Evolutionary conservation across 768 basidiomycete genomes (phyloP).

Genomic region (Collybia sordida): DNA sequence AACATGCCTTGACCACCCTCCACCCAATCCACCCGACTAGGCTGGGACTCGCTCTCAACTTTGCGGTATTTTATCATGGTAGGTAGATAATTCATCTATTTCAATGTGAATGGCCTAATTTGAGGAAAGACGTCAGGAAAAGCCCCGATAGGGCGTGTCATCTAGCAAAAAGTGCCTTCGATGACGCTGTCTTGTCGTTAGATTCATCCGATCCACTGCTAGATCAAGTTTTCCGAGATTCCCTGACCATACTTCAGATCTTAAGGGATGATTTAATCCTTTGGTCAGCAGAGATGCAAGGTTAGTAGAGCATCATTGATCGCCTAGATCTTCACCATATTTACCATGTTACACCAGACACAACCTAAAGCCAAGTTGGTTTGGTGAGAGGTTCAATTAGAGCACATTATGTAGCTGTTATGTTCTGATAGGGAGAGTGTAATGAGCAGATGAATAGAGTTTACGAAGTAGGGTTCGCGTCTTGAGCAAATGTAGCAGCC

Average conservation of each 20-base stretch:
- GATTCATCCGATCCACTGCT: constrained; percentile 34
- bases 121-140: constrained; percentile 62
- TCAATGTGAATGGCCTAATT: background rate
- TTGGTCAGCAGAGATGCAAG: constrained; percentile 77
- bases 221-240: constrained; percentile 57
- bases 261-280: constrained; percentile 83
- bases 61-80: constrained; percentile 90
- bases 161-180: constrained; percentile 89
- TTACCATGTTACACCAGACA: no score
- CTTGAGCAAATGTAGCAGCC: constrained; percentile 86
- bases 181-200: constrained; percentile 79
- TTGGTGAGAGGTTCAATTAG: no score
- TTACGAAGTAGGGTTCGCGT: constrained; percentile 9
- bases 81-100: constrained; percentile 8
- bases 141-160: constrained; percentile 87
- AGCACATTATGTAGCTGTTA: no score
- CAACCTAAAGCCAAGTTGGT: no score
- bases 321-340: no score
- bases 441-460: background rate
- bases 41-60: constrained; percentile 86
- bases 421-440: no score
- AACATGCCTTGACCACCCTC: constrained; percentile 75
- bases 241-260: constrained; percentile 81
- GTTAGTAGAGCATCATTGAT: constrained; percentile 20
- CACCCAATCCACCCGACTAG: constrained; percentile 83